These are phyloP conservation scores for Colletotrichum sp. DNA, from an alignment of 2,329 filamentous ascomycete genomes.

Conservation along the genomic window DNA sequence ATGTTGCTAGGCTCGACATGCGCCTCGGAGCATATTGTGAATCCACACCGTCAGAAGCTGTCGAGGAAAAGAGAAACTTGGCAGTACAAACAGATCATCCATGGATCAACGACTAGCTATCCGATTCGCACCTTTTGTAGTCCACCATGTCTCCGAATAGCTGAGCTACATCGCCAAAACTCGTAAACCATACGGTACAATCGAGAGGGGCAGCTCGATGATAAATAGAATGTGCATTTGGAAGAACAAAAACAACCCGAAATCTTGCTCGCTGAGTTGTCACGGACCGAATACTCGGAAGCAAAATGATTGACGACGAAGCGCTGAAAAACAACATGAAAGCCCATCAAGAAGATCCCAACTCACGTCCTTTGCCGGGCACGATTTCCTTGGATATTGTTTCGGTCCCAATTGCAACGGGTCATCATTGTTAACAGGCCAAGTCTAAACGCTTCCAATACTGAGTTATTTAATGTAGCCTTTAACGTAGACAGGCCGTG, in stretches of 20 bases:
- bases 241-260: background rate
- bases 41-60: background rate
- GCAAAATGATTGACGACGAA: background rate
- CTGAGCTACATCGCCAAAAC: too few species aligned
- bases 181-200: fast-evolving
- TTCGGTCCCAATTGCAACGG: too few species aligned
- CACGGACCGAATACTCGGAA: background rate
- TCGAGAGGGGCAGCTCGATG: too few species aligned
- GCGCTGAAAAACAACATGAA: background rate
- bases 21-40: background rate
- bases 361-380: too few species aligned
- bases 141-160: too few species aligned
- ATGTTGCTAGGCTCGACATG: background rate
- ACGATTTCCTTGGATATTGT: too few species aligned
- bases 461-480: too few species aligned
- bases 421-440: too few species aligned
- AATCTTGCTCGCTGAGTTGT: background rate
- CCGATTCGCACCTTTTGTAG: too few species aligned
- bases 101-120: background rate
- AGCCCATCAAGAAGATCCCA: background rate
- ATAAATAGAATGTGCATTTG: too few species aligned
- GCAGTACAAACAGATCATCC: background rate
- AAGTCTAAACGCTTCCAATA: too few species aligned
- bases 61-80: background rate
- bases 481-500: background rate